phyloP scores from a whole-genome alignment of 2,329 filamentous ascomycete genomes.

The Xylariaceae sp. region DNA sequence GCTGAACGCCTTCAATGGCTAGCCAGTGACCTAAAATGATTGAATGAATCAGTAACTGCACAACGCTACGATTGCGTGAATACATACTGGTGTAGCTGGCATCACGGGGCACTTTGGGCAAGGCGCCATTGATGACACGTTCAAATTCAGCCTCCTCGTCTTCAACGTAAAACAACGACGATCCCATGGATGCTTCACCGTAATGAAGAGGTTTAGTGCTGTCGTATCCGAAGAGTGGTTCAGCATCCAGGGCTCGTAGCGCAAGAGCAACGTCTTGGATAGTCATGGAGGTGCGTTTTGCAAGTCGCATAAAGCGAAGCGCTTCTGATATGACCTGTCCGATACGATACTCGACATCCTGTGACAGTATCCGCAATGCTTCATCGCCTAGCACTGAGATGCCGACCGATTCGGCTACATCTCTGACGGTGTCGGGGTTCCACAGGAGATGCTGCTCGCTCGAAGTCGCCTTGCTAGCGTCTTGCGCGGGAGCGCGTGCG shows the following conservation, averaged over 20 bases:
- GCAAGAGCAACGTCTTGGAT: constrained; percentile 88
- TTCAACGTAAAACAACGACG: constrained; percentile 94
- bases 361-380: constrained; percentile 77
- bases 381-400: constrained; percentile 78
- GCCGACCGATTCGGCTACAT: constrained; percentile 94
- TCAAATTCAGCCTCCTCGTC: constrained; percentile 99
- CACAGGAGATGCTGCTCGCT: constrained; percentile 56
- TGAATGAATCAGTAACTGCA: constrained; percentile 10
- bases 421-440: constrained; percentile 93
- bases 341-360: constrained; percentile 93
- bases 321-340: constrained; percentile 91
- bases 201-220: constrained; percentile 83
- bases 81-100: constrained; percentile 78
- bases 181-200: constrained; percentile 88
- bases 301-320: constrained; percentile 91
- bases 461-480: constrained; percentile 20
- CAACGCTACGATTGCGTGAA: background rate
- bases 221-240: constrained; percentile 95
- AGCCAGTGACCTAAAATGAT: constrained; percentile 76
- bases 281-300: constrained; percentile 76
- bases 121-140: constrained; percentile 92
- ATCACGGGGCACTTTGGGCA: constrained; percentile 92
- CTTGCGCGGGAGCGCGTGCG: constrained; percentile 24
- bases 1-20: constrained; percentile 94
- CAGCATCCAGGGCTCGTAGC: constrained; percentile 79